Evolutionary conservation across 176 grass and related monocot genomes (phyloP).

Genomic region (Hsuehochloa calcarea): DNA sequence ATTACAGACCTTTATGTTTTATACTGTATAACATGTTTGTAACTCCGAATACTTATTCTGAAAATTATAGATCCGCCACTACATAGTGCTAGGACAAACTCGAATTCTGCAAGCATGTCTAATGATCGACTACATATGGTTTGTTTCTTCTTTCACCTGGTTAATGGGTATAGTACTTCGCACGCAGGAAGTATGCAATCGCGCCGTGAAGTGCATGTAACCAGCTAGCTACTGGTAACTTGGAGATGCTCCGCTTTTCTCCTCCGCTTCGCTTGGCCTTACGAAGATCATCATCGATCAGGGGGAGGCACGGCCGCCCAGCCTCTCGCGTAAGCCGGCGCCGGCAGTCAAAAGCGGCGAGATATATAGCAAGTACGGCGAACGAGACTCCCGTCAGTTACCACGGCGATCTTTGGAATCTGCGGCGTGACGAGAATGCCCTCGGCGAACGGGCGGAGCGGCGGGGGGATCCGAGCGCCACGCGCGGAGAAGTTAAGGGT

Average conservation of each 20-base stretch:
- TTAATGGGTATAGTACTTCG: too few relatives aligned
- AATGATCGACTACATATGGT: too few relatives aligned
- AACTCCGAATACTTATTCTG: too few relatives aligned
- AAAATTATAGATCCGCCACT: too few relatives aligned
- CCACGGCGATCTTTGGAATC: not conserved
- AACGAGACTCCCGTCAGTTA: not conserved
- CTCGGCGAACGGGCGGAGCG: not conserved
- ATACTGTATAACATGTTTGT: too few relatives aligned
- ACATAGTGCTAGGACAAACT: too few relatives aligned
- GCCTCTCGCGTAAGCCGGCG: not conserved
- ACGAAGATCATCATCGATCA: not conserved
- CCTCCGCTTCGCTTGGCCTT: not conserved
- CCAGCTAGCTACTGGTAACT: not conserved
- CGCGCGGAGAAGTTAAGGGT: not conserved
- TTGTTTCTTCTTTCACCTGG: not conserved
- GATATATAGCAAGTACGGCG: not conserved
- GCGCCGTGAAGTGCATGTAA: not conserved
- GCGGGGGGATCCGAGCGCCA: not conserved
- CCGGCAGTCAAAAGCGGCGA: slow-evolving; percentile 8
- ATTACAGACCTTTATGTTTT: too few relatives aligned
- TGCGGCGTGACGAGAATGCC: not conserved
- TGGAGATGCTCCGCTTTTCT: not conserved
- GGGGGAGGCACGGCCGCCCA: too few relatives aligned
- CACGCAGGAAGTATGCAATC: too few relatives aligned
- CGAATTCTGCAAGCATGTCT: too few relatives aligned